These are phyloP conservation scores for Aquanectria penicillioides DNA, from an alignment of 2,329 filamentous ascomycete genomes.

Conservation along the genomic window DNA sequence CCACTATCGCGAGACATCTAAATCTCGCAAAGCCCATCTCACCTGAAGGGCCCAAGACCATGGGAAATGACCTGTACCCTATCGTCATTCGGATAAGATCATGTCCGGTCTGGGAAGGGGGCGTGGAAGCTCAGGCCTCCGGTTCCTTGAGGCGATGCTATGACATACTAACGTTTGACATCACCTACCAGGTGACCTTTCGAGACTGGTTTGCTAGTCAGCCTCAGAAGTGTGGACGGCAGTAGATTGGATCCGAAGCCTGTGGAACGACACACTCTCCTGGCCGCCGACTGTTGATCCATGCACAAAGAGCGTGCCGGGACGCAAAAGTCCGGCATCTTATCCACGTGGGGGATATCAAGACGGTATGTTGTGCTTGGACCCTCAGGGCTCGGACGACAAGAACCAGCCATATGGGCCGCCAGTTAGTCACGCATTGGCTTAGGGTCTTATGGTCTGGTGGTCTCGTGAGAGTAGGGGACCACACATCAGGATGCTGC, in stretches of 20 bases:
- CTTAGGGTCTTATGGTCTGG: not conserved
- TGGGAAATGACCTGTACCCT: not conserved
- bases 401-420: slow-evolving; percentile 7
- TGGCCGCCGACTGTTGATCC: slow-evolving; percentile 5
- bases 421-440: not conserved
- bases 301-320: not conserved
- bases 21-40: not conserved
- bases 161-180: not conserved
- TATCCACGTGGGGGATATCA: slow-evolving; percentile 15
- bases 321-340: not conserved
- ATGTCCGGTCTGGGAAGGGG: slow-evolving; percentile 3
- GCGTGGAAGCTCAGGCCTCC: not conserved
- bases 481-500: not conserved
- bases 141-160: not conserved
- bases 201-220: not conserved
- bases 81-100: not conserved
- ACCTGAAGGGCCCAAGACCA: not conserved
- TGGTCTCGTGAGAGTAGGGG: not conserved
- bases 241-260: not conserved
- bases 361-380: slow-evolving; percentile 4
- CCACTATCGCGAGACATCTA: slow-evolving; percentile 12
- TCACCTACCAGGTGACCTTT: not conserved
- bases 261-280: not conserved
- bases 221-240: not conserved
- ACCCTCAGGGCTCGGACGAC: slow-evolving; percentile 3